phyloP scores from a whole-genome alignment of 768 basidiomycete species.

The Agaricus subrufescens region DNA sequence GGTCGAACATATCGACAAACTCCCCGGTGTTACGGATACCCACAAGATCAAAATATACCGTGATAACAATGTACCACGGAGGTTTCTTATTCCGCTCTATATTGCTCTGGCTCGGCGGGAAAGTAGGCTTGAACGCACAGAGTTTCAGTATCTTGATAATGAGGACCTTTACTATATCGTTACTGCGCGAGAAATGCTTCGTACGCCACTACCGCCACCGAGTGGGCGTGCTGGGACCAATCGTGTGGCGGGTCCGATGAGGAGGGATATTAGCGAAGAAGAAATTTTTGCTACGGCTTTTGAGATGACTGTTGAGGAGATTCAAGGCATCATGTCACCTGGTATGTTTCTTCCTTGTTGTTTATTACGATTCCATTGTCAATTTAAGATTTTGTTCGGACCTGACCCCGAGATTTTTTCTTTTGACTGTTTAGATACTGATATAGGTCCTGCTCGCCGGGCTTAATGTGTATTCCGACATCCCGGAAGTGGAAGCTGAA shows the following conservation, averaged over 20 bases:
- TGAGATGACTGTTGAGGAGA: not conserved
- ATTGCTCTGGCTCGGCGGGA: constrained; percentile 2
- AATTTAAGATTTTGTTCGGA: no score
- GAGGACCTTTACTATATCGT: not conserved
- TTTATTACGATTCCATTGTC: no score
- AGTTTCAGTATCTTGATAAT: not conserved
- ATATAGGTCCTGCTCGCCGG: not conserved
- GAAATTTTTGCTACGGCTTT: not conserved
- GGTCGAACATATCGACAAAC: constrained; percentile 16
- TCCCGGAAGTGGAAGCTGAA: not conserved
- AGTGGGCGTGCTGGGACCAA: not conserved
- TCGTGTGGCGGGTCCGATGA: not conserved
- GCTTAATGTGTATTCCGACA: not conserved
- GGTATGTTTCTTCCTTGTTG: not conserved
- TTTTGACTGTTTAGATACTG: not conserved
- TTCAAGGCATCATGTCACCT: not conserved
- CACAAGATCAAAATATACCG: constrained; percentile 1
- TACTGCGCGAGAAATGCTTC: constrained; percentile 8
- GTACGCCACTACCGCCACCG: not conserved
- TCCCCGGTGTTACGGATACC: not conserved
- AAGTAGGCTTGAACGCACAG: constrained; percentile 1
- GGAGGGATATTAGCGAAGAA: not conserved
- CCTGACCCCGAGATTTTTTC: no score
- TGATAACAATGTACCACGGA: not conserved
- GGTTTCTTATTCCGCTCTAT: not conserved